These are phyloP conservation scores for Naganishia sp. DNA, from an alignment of 1,284 basidiomycete genomes.

Conservation along the genomic window DNA sequence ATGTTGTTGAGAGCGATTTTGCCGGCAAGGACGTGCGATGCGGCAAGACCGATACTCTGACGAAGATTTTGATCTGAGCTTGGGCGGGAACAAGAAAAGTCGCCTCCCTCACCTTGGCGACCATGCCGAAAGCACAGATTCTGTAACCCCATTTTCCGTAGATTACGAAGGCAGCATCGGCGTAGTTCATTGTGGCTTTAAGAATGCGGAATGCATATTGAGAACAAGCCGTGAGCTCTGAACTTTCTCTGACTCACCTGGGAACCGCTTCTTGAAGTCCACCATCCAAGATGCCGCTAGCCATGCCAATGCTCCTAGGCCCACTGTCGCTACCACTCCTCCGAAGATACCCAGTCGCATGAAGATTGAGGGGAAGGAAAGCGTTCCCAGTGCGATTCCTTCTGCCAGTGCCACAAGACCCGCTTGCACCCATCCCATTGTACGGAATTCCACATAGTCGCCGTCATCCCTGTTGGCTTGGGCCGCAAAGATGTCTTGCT, in stretches of 20 bases:
- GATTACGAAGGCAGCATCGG: slow-evolving; percentile 47
- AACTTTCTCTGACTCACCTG: slow-evolving; percentile 35
- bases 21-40: slow-evolving; percentile 48
- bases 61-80: no score
- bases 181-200: slow-evolving; percentile 43
- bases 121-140: slow-evolving; percentile 42
- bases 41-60: slow-evolving; percentile 45
- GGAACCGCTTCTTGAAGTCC: slow-evolving; percentile 49
- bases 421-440: slow-evolving; percentile 48
- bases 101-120: slow-evolving; percentile 40
- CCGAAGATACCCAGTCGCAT: slow-evolving; percentile 46
- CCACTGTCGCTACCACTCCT: slow-evolving; percentile 44
- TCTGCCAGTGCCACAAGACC: slow-evolving; percentile 47
- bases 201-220: background rate
- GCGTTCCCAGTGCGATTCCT: slow-evolving; percentile 48
- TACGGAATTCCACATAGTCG: slow-evolving; percentile 47
- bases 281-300: slow-evolving; percentile 47
- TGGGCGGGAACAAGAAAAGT: background rate
- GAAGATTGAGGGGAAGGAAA: slow-evolving; percentile 49
- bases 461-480: slow-evolving; percentile 40
- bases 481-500: slow-evolving; percentile 42
- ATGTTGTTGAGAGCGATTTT: slow-evolving; percentile 44
- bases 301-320: slow-evolving; percentile 43
- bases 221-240: background rate
- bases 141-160: slow-evolving; percentile 45